Evolutionary conservation across 1,284 basidiomycete genomes (phyloP), one percentile per base, ranked within the genome.

Genomic region (Melanopsichium pennsylvanicum): DNA sequence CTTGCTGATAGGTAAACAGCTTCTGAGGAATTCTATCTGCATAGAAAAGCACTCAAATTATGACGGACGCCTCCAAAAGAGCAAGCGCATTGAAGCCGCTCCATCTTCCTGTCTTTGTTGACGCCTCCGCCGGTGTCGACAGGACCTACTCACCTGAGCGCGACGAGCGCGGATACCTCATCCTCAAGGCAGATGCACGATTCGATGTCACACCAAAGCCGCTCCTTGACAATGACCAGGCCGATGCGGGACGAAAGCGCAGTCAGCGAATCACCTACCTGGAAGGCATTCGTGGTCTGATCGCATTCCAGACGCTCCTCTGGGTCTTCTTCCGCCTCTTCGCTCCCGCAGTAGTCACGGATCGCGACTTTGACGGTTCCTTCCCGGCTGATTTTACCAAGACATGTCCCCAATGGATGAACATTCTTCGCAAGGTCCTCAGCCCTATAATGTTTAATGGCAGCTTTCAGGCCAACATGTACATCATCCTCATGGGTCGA

Each of bases 291-390:
- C 63, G 70, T 26, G 73, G 73, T 26, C 41, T 75, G 11, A 27
- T 74, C 8, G 73, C 57, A 7, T 48, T 75, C 16, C 61, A 75
- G 18, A 67, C 63, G 7, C 54, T 73, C 10, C 68, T 75, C 34
- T 75, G 56, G 55, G 40, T 68, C 51, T 75, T 75, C 35, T 74
- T 75, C 52, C 61, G 71, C 22, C 49, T 71, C 44, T 68, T 75
- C 22, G 67, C 70, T 4, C 70, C 73, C 11, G 70, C 70, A 0
- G 51, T 73, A 15, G 63, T 67, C 3, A 66, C 66, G 3, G 66
- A 70, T n/a, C 64, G 66, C 27, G 70, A 73, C 13, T 19, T 44
- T 5, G 61, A 67, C 35, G 62, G 62, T 31, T 60, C 50, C 7
- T 59, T 57, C 41, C 70, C 70, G 7, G 70, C 70, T 31, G 61